phyloP scores from a whole-genome alignment of 331 rosid species.

The Cydonia oblonga region DNA sequence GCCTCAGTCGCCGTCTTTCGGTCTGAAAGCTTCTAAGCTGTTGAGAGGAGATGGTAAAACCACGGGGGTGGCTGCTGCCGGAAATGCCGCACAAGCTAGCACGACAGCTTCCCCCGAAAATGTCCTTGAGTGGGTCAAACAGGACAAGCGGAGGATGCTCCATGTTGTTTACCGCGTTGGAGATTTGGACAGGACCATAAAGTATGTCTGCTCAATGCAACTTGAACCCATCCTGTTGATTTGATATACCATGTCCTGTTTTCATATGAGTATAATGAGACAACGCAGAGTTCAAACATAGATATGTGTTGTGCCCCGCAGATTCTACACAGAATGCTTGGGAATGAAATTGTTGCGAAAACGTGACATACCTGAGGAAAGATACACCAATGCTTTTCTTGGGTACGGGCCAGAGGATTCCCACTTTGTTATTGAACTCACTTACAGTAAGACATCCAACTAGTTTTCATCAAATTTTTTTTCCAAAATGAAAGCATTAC shows the following conservation, averaged over 20 bases:
- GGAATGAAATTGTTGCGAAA: conserved; percentile 88
- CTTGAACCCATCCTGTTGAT: background rate
- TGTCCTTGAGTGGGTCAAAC: conserved; percentile 77
- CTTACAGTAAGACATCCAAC: conserved; percentile 57
- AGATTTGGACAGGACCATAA: conserved; percentile 82
- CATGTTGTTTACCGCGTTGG: conserved; percentile 92
- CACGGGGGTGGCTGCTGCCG: conserved; percentile 32
- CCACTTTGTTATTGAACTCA: conserved; percentile 81
- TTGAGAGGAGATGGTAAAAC: conserved; percentile 39
- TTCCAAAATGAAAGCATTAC: conserved; percentile 1
- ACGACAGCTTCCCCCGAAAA: conserved; percentile 51
- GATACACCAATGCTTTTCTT: conserved; percentile 81
- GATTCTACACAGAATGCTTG: conserved; percentile 84
- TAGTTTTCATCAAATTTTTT: conserved; percentile 12
- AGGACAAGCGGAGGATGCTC: conserved; percentile 68
- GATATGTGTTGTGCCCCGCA: conserved; percentile 29
- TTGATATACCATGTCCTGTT: background rate
- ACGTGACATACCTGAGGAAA: conserved; percentile 86
- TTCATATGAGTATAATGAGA: background rate
- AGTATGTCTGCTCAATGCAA: conserved; percentile 29
- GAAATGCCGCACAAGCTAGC: conserved; percentile 43
- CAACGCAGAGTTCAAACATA: background rate
- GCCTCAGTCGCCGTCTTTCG: conserved; percentile 35
- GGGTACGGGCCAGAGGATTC: conserved; percentile 96
- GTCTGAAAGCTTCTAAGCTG: conserved; percentile 41